Conservation (phyloP, 805 yeast species). For the Saccharomycopsis synnaedendra region DNA sequence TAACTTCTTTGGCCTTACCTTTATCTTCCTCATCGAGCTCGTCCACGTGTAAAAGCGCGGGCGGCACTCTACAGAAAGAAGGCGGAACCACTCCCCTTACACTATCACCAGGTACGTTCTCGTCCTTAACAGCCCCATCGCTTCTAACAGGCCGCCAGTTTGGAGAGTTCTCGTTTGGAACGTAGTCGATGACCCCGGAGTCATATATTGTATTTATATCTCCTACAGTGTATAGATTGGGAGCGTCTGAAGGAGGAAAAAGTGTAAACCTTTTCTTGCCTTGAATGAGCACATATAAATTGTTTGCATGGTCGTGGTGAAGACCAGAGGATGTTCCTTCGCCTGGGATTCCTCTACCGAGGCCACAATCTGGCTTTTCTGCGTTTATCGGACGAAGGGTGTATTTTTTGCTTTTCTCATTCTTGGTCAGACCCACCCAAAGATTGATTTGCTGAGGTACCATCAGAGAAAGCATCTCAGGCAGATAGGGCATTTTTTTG, state of each 20-base stretch:
- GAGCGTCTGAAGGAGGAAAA: slow-evolving; percentile 52
- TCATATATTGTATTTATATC: slow-evolving; percentile 36
- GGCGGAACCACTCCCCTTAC: slow-evolving; percentile 45
- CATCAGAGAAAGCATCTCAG: slow-evolving; percentile 29
- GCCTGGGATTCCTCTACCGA: slow-evolving; percentile 48
- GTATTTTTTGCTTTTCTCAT: slow-evolving; percentile 12
- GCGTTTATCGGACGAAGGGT: too few relatives aligned
- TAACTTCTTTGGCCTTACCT: slow-evolving; percentile 27
- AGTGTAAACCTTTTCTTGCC: slow-evolving; percentile 61
- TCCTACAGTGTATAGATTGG: slow-evolving; percentile 53
- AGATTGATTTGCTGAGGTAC: slow-evolving; percentile 63
- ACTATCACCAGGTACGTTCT: slow-evolving; percentile 32
- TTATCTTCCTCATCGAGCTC: slow-evolving; percentile 27
- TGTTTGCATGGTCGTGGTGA: slow-evolving; percentile 77
- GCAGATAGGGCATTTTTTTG: slow-evolving; percentile 29
- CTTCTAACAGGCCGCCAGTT: slow-evolving; percentile 50
- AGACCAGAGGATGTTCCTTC: slow-evolving; percentile 59
- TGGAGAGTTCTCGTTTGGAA: slow-evolving; percentile 40
- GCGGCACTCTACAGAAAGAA: slow-evolving; percentile 55
- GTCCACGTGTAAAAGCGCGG: slow-evolving; percentile 48
- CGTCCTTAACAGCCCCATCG: slow-evolving; percentile 49
- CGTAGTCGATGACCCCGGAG: slow-evolving; percentile 63
- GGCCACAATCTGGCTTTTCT: slow-evolving; percentile 22
- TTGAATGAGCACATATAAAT: slow-evolving; percentile 47
- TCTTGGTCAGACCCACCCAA: slow-evolving; percentile 48